Evolutionary conservation across 768 basidiomycete species (phyloP).

Genomic region (Kwoniella mangroviensis): DNA sequence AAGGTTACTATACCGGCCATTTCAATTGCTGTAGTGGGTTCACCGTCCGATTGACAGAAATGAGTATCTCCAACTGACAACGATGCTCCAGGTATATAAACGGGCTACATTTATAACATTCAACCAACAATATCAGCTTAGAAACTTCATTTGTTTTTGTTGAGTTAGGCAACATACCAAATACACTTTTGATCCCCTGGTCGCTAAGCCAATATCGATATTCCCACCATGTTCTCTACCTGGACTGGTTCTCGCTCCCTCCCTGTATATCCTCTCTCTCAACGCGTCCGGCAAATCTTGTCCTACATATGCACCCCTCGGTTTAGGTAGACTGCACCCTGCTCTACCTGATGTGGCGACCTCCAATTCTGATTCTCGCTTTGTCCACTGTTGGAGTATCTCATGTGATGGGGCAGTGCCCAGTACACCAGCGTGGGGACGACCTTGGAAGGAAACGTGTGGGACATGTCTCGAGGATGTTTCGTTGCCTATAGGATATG

Average conservation of each 20-base stretch:
- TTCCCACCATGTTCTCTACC: slow-evolving; percentile 78
- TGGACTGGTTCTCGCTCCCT: slow-evolving; percentile 76
- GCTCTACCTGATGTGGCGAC: slow-evolving; percentile 2
- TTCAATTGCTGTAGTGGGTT: slow-evolving; percentile 68
- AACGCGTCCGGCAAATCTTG: slow-evolving; percentile 65
- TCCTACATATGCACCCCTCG: slow-evolving; percentile 70
- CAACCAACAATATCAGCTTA: slow-evolving; percentile 44
- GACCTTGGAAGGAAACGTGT: slow-evolving; percentile 76
- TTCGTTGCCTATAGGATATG: slow-evolving; percentile 62
- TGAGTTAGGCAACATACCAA: slow-evolving; percentile 19
- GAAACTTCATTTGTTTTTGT: background rate
- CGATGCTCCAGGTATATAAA: slow-evolving; percentile 75
- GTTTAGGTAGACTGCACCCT: slow-evolving; percentile 63
- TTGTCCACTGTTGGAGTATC: slow-evolving; percentile 74
- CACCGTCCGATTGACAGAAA: slow-evolving; percentile 75
- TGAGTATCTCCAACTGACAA: slow-evolving; percentile 78
- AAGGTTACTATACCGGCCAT: slow-evolving; percentile 79
- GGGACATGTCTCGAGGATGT: slow-evolving; percentile 77
- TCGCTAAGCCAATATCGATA: slow-evolving; percentile 71
- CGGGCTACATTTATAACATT: slow-evolving; percentile 69
- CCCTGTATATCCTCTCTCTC: slow-evolving; percentile 64
- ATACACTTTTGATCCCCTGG: slow-evolving; percentile 40
- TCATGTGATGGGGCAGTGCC: slow-evolving; percentile 77
- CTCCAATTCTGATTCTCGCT: slow-evolving; percentile 70
- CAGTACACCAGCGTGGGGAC: slow-evolving; percentile 72